These are phyloP conservation scores for Cercophora newfieldiana DNA, from an alignment of 495 filamentous ascomycete genomes.

Conservation along the genomic window DNA sequence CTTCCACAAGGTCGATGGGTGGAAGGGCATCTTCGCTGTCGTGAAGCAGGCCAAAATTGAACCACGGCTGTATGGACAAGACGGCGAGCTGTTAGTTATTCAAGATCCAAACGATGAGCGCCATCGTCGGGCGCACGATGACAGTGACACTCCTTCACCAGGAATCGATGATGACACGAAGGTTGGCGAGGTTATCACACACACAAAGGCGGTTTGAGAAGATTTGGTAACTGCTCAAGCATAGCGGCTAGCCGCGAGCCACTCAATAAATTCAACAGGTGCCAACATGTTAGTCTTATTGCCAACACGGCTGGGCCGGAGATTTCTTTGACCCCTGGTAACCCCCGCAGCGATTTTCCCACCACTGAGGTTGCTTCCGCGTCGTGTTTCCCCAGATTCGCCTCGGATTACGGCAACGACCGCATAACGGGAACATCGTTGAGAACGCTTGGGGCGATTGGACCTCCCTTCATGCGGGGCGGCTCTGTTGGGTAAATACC, in stretches of 20 bases:
- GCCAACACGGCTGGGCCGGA: too few relatives aligned
- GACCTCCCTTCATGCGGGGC: background rate
- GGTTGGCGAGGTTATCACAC: too few relatives aligned
- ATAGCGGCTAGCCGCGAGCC: background rate
- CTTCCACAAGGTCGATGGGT: constrained; percentile 60
- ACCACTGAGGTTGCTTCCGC: background rate
- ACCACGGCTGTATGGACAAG: constrained; percentile 54
- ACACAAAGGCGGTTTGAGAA: background rate
- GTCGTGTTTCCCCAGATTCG: background rate
- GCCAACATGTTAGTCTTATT: too few relatives aligned
- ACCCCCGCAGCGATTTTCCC: background rate
- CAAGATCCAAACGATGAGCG: too few relatives aligned
- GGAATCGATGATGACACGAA: too few relatives aligned
- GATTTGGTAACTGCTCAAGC: background rate
- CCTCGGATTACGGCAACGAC: too few relatives aligned
- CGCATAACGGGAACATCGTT: background rate
- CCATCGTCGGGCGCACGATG: too few relatives aligned
- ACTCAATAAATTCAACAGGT: too few relatives aligned
- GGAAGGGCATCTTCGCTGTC: constrained; percentile 56
- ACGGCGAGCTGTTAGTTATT: background rate
- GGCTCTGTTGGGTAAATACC: constrained; percentile 22
- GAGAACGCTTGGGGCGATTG: too few relatives aligned
- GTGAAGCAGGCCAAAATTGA: constrained; percentile 60
- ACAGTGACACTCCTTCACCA: too few relatives aligned
- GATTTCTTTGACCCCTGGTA: background rate